These are phyloP conservation scores for Colletotrichum nymphaeae DNA, from an alignment of 2,329 filamentous ascomycete species.

Conservation along the genomic window DNA sequence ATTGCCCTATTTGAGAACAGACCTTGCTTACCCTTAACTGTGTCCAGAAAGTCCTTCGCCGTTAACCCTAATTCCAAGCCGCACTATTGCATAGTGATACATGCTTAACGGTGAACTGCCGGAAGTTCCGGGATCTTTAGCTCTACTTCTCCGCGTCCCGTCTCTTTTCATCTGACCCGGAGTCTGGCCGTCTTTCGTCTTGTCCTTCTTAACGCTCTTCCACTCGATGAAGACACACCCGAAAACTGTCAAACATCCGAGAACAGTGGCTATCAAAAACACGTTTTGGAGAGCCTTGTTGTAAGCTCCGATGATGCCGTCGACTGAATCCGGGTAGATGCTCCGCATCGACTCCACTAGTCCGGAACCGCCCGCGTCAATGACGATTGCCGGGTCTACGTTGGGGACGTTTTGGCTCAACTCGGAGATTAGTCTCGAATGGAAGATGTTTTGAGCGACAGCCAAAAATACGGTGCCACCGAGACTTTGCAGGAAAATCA, in stretches of 20 bases:
- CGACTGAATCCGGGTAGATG: conserved; percentile 37
- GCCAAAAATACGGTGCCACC: conserved; percentile 22
- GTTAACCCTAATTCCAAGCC: background rate
- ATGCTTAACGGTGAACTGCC: background rate
- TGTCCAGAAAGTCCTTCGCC: background rate
- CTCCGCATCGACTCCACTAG: conserved; percentile 1
- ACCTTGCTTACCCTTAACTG: background rate
- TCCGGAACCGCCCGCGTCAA: conserved; percentile 22
- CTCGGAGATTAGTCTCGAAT: conserved; percentile 11
- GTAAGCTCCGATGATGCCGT: conserved; percentile 58
- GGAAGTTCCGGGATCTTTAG: background rate
- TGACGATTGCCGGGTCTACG: conserved; percentile 14
- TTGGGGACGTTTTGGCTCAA: conserved; percentile 24
- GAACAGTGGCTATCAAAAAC: conserved; percentile 57
- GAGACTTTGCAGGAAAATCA: conserved; percentile 28
- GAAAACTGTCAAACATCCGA: conserved; percentile 12
- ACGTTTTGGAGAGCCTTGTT: conserved; percentile 59
- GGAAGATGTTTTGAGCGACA: conserved; percentile 28
- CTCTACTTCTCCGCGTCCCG: background rate
- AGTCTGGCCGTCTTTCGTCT: background rate
- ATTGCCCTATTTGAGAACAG: background rate
- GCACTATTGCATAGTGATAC: background rate
- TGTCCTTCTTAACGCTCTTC: conserved; percentile 25
- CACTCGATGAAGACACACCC: conserved; percentile 30
- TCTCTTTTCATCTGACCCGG: background rate